Percentiles rank a stretch among this genome's conserved stretches.
Evolutionary conservation across 192 early-diverging fungal species (phyloP).

Genomic region (Rhizophlyctis rosea): DNA sequence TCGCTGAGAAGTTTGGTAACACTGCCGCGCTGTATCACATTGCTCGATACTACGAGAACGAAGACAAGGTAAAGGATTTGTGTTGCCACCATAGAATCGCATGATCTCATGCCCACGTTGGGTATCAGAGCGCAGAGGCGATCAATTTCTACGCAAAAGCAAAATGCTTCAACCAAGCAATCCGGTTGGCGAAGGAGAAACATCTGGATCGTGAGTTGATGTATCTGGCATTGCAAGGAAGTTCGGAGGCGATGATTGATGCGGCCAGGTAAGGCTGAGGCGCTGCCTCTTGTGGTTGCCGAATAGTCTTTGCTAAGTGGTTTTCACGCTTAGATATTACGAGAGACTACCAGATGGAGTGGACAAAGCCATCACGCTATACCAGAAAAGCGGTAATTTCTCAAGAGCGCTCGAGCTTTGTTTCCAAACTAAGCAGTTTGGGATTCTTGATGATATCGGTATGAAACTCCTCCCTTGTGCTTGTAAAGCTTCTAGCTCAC

Average conservation of each 20-base stretch:
- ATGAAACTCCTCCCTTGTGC: too few species aligned
- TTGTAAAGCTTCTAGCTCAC: too few species aligned
- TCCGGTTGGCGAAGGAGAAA: conserved; percentile 51
- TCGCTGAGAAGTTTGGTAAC: conserved; percentile 35
- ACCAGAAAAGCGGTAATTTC: conserved; percentile 43
- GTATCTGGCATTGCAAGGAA: conserved; percentile 47
- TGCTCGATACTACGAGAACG: conserved; percentile 46
- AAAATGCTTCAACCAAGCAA: conserved; percentile 47
- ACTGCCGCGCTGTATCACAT: conserved; percentile 45
- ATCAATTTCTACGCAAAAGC: conserved; percentile 47
- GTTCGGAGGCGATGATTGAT: conserved; percentile 41
- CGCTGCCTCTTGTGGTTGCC: conserved; percentile 3
- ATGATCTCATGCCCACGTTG: conserved; percentile 1
- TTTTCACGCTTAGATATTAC: conserved; percentile 31
- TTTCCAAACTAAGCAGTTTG: too few species aligned
- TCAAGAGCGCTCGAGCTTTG: conserved; percentile 43
- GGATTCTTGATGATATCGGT: too few species aligned
- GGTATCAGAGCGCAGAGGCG: conserved; percentile 39
- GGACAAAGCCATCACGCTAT: conserved; percentile 46
- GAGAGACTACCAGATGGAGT: conserved; percentile 29
- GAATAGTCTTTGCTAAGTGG: not conserved
- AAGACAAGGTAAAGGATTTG: conserved; percentile 34
- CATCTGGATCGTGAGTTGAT: conserved; percentile 45
- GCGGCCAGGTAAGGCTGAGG: conserved; percentile 43
- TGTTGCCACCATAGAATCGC: not conserved